Evolutionary conservation across 73 alveolate species (phyloP).

Genomic region (Symbiodinium natans): DNA sequence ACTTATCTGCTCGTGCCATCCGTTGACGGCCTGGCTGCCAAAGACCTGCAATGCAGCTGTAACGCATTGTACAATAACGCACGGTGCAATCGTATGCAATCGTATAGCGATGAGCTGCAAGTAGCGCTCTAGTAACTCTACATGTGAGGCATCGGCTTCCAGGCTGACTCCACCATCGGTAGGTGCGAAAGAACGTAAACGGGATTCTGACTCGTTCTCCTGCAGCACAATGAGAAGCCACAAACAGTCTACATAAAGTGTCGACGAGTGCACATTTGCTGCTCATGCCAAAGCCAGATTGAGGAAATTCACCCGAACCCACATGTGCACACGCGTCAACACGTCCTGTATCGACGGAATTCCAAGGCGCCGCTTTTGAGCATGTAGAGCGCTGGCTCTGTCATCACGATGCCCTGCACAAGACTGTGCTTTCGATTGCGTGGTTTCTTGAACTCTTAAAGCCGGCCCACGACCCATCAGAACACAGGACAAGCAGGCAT

Average conservation of each 20-base stretch:
- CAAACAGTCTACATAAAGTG: no score
- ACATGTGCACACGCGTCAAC: not conserved
- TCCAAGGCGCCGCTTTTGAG: constrained; percentile 37
- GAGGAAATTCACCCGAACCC: not conserved
- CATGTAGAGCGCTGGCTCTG: constrained; percentile 83
- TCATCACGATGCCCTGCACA: constrained; percentile 73
- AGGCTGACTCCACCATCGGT: constrained; percentile 74
- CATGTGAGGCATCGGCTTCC: constrained; percentile 27
- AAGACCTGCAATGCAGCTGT: no score
- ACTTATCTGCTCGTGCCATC: no score
- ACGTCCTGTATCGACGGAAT: constrained; percentile 63
- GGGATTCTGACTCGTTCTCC: constrained; percentile 80
- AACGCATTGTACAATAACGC: no score
- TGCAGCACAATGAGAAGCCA: not conserved
- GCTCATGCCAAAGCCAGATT: not conserved
- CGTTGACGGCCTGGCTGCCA: not conserved
- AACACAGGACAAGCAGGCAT: not conserved
- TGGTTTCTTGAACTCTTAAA: no score
- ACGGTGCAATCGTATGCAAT: no score
- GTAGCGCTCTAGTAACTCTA: no score
- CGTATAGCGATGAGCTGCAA: no score
- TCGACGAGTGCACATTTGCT: no score
- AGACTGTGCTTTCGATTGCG: not conserved
- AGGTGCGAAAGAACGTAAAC: constrained; percentile 69
- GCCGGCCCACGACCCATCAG: not conserved